A percentile compares a stretch with the other conserved stretches of the same genome.
These are phyloP conservation scores for Aspergillus fischeri DNA, from an alignment of 2,329 filamentous ascomycete genomes.

Conservation along the genomic window DNA sequence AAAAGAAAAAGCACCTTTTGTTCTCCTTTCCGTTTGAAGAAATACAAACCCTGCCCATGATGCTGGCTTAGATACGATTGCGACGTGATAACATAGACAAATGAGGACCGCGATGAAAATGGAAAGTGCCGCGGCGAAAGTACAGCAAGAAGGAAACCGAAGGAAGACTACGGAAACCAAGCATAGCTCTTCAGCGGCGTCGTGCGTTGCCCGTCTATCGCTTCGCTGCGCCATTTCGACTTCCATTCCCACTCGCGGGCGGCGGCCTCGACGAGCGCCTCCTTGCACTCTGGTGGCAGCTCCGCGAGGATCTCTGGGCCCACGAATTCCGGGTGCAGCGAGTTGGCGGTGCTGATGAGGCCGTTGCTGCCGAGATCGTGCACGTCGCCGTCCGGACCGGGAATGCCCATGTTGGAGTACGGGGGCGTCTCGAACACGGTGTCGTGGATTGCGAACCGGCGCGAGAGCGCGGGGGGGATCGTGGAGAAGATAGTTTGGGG, in stretches of 20 bases:
- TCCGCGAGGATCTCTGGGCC: conserved; percentile 40
- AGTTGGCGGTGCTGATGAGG: conserved; percentile 33
- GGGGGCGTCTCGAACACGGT: conserved; percentile 56
- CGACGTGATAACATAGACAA: conserved; percentile 5
- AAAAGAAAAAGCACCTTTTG: conserved; percentile 1
- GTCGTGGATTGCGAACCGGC: conserved; percentile 61
- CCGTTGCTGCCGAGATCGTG: conserved; percentile 41
- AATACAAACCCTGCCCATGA: conserved; percentile 14
- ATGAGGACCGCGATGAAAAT: background rate
- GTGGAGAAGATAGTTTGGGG: conserved; percentile 45
- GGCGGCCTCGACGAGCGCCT: conserved; percentile 66
- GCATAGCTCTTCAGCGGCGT: conserved; percentile 36
- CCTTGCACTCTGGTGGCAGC: conserved; percentile 55
- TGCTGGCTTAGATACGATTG: conserved; percentile 2
- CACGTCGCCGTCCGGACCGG: conserved; percentile 46
- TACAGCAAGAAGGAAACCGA: background rate
- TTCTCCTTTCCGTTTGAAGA: background rate
- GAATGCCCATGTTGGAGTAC: conserved; percentile 55
- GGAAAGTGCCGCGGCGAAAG: background rate
- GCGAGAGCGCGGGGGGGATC: conserved; percentile 55
- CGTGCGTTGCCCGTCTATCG: conserved; percentile 44
- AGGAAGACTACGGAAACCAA: conserved; percentile 33
- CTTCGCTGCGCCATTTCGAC: conserved; percentile 68
- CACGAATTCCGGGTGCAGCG: conserved; percentile 34
- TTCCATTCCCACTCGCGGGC: conserved; percentile 68